A percentile compares a stretch with the other conserved stretches of the same genome.
Conservation (phyloP, 768 basidiomycete genomes). For the Serendipita sp. region DNA sequence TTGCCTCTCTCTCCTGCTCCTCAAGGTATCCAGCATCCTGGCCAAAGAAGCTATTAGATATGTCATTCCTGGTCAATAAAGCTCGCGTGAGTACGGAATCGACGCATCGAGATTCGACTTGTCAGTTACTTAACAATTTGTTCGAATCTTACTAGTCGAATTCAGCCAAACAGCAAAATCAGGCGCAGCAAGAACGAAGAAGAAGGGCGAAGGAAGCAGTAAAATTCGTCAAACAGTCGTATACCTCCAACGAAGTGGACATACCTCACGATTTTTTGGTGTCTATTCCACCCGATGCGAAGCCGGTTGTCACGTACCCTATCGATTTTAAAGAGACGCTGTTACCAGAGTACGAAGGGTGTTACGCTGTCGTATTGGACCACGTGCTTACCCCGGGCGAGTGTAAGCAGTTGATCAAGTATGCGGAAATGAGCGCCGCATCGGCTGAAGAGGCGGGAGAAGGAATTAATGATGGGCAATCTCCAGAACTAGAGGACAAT, state of each 20-base stretch:
- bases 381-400: slow-evolving; percentile 6
- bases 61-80: too few relatives aligned
- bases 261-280: not conserved
- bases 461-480: not conserved
- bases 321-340: slow-evolving; percentile 1
- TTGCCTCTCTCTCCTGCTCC: too few relatives aligned
- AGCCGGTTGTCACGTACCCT: not conserved
- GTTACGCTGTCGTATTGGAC: slow-evolving; percentile 6
- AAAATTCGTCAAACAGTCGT: not conserved
- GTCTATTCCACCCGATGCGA: not conserved
- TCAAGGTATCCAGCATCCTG: too few relatives aligned
- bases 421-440: not conserved
- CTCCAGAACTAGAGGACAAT: not conserved
- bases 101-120: too few relatives aligned
- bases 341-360: not conserved
- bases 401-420: slow-evolving; percentile 5
- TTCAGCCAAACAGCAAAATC: too few relatives aligned
- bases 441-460: not conserved
- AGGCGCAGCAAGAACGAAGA: too few relatives aligned
- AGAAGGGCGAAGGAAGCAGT: too few relatives aligned
- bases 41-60: too few relatives aligned
- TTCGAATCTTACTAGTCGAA: too few relatives aligned
- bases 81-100: too few relatives aligned
- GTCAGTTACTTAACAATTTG: too few relatives aligned
- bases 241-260: not conserved